Base-by-base conservation (phyloP, 306 rosid genomes). In the Lagenaria siceraria region DNA sequence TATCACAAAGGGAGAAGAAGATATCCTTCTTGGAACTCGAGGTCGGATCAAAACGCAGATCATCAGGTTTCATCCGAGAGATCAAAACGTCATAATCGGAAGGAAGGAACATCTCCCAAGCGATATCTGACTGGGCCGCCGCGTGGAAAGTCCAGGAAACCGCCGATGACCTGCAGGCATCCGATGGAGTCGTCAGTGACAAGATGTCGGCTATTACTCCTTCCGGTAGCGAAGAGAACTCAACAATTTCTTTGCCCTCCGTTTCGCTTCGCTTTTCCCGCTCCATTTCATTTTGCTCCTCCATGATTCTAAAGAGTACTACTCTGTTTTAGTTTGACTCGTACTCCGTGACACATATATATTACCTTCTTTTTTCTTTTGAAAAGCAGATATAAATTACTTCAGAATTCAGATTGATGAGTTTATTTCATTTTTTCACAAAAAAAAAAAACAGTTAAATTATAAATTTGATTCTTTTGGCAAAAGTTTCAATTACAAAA, bases 11-110 rank as follows among this genome's bases (percentile, higher is more conserved):
- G 6, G 19, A 19, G 54, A 54, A 59, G 22, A 31, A 75, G 35
- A 75, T 62, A 21, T 75, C 19, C 51, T 75, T 75, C 55, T 75
- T 75, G 8, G 78, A 75, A 35, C 38, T 55, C 6, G 76, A 71
- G 22, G 35, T 46, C 8, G 13, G 56, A 43, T 69, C 43, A n/a
- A 54, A 33, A 2, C 35, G 31, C 5, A 51, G 60, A 54, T 52
- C n/a, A 52, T 9, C 1, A 21, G 77, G 38, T 36, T 54, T n/a
- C 2, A 27, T 52, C 27, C 65, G n/a, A 75, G 69, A 13, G 36
- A 51, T 36, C 3, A 75, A 35, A 42, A n/a, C 2, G 5, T 58
- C 10, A 18, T 17, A 75, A 75, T 75, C 65, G 12, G 53, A n/a
- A 8, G 69, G 78, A 31, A 75, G 25, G 38, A n/a, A 75, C 11